Base-by-base conservation (phyloP, 2,329 filamentous ascomycete genomes). In the Simplicillium aogashimaense region DNA sequence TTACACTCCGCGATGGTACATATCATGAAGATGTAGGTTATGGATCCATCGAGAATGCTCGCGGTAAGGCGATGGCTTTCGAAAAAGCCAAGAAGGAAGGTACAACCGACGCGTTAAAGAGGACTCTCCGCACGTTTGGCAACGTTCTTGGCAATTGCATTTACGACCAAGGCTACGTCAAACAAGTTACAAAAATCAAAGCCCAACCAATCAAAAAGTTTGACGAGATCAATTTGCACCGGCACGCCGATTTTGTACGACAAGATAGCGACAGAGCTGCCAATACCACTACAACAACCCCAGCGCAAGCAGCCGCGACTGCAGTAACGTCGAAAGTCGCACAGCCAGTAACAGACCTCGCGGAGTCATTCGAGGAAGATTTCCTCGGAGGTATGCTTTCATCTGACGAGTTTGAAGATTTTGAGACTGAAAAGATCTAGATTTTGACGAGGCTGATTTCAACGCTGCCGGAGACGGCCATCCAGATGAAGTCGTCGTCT, bases 31-130 rank as follows among this genome's bases (percentile, higher is more conserved):
- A 98, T 56, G 83, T 97, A 46, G 92, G 92, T 20, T 98, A 98
- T 55, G 92, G 92, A 7, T 86, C 92, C 50, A 94, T 94, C 51
- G 90, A 97, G 60, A 98, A 98, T 55, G 87, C 83, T 60, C 94
- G 90, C 63, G 85, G 86, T 41, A 98, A 98, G 65, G 90, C 89
- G 3, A 83, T 86, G 38, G 92, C 90, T 0, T 98, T 97, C 54
- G 92, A 98, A 59, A 98, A 98, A 64, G 89, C 92, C 1, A 98
- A 97, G 68, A 98, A 98, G 60, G 89, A 97, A 66, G 94, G 87
- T 7, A 94, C 88, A 3, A 97, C 94, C 9, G 92, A 98, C 63
- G 92, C 81, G 2, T 58, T 98, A 56, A 98, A 98, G 64, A 76
- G 92, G 49, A 79, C 92, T 2, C 58, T 98, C 53, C 76, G 90